phyloP scores from a whole-genome alignment of 495 filamentous ascomycete genomes.

The Neurospora africana region DNA sequence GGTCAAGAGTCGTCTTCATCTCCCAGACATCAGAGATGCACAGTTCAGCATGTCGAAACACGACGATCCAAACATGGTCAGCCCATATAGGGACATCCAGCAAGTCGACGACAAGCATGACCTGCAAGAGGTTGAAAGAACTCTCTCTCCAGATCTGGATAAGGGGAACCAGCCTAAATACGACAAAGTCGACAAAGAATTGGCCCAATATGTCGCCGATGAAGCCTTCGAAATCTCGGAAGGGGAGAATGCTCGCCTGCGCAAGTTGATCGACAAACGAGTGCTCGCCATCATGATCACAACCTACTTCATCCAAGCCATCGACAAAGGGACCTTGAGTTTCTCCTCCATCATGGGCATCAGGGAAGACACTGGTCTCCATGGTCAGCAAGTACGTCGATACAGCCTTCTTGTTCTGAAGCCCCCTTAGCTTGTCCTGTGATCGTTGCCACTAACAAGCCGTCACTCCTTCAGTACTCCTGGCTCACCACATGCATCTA shows the following conservation, averaged over 20 bases:
- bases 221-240: constrained; percentile 41
- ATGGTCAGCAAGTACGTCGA: constrained; percentile 35
- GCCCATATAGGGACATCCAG: not conserved
- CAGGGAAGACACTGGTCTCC: constrained; percentile 40
- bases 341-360: constrained; percentile 65
- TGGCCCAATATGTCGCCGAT: constrained; percentile 50
- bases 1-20: not conserved
- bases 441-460: not conserved
- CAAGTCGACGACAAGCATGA: constrained; percentile 22
- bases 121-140: constrained; percentile 40
- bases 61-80: not conserved
- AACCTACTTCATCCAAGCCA: constrained; percentile 62
- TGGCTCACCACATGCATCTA: constrained; percentile 48
- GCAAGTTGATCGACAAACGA: constrained; percentile 38
- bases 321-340: constrained; percentile 61
- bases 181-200: constrained; percentile 49
- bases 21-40: not conserved
- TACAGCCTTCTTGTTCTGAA: not conserved
- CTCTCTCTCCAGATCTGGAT: constrained; percentile 23
- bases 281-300: constrained; percentile 43
- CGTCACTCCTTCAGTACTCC: constrained; percentile 21
- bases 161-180: constrained; percentile 39
- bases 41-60: not conserved
- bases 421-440: not conserved
- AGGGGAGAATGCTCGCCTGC: constrained; percentile 43